Evolutionary conservation across 768 basidiomycete species (phyloP), one percentile per base, ranked within the genome.

Genomic region (Astraeus odoratus): DNA sequence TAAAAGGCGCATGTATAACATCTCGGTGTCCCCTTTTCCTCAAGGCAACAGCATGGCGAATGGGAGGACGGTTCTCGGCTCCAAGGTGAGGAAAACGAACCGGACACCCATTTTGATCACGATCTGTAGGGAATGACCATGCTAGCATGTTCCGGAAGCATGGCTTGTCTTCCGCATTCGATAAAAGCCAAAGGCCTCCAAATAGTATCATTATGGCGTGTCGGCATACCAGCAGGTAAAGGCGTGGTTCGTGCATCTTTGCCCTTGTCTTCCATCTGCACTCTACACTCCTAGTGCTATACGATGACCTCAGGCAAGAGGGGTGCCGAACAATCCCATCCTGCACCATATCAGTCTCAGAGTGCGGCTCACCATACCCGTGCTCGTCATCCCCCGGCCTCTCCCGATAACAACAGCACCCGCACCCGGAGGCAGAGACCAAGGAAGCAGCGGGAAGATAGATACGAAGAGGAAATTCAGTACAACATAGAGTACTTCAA

Each of bases 321-420:
- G 52, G 44, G 59, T 51, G 56, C 56, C 53, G 59, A 61, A 45
- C 49, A 50, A 49, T 44, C 63, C 45, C 59, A 61, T 50, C 44
- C 56, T 42, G 69, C 75, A 37, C 81, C 79, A 48, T 82, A 78
- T 70, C 74, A 77, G 48, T 70, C 78, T 45, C 78, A 75, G 60
- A 68, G 66, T 59, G 67, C 75, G 55, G 71, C 69, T 41, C 77
- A 76, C 61, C 75, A 71, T 59, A 75, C 72, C 53, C 73, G 76
- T 55, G 76, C 72, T 53, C 73, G 76, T 55, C 61, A 72, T 53
- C 66, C 75, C 26, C 66, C 73, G 51, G 63, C 69, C 49, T 69
- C 73, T 5, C 67, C 74, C 41, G 78, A 83, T 57, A 78, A 68
- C 60, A 65, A 66, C 39, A 75, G 75, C 37, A 56, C 61, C 33